These are phyloP conservation scores for Trichoderma gamsii DNA, from an alignment of 495 filamentous ascomycete species.

Conservation along the genomic window DNA sequence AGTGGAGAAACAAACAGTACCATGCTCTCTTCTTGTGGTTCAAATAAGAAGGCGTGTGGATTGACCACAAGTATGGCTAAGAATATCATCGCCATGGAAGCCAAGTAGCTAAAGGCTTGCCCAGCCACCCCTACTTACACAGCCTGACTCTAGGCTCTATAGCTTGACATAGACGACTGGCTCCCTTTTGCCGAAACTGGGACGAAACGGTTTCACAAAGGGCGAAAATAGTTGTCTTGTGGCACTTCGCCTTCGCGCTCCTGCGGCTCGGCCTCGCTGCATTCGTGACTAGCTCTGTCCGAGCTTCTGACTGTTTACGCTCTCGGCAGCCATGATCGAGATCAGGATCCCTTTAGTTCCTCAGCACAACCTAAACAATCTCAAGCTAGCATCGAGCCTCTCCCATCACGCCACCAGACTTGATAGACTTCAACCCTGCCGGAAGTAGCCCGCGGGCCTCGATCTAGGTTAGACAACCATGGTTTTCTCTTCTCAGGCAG, in stretches of 20 bases:
- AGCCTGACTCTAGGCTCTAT: neutral
- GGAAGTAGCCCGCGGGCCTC: neutral
- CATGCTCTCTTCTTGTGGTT: neutral
- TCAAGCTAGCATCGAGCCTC: neutral
- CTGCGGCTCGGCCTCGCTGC: neutral
- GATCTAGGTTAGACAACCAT: neutral
- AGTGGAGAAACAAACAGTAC: neutral
- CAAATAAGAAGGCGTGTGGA: neutral
- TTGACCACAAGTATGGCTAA: neutral
- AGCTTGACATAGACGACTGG: neutral
- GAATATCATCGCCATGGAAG: neutral
- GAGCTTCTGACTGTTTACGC: neutral
- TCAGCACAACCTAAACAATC: neutral
- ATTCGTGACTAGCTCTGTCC: neutral
- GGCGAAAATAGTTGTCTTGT: neutral
- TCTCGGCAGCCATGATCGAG: neutral
- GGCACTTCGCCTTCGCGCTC: neutral
- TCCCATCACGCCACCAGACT: neutral
- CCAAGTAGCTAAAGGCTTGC: neutral
- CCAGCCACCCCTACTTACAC: neutral
- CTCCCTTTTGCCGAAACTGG: neutral
- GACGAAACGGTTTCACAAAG: neutral
- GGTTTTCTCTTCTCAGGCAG: neutral
- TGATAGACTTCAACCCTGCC: neutral
- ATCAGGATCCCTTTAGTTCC: neutral